A percentile compares a stretch with the other conserved stretches of the same genome.
These are phyloP conservation scores for Fusarium burgessii DNA, from an alignment of 2,329 filamentous ascomycete genomes.

Conservation along the genomic window DNA sequence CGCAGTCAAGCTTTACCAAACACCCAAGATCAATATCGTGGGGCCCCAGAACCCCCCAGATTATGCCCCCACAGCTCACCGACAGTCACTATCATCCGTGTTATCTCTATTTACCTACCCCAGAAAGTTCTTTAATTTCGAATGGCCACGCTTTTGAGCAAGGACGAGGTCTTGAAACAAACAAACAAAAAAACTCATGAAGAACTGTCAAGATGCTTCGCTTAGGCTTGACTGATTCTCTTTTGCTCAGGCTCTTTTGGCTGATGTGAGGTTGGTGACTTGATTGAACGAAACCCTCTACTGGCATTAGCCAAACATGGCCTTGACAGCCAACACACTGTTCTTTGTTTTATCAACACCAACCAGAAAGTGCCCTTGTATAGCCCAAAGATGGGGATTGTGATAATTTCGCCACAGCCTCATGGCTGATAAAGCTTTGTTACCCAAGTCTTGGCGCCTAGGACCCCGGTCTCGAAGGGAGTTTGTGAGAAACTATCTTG, in stretches of 20 bases:
- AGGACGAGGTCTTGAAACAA: neutral
- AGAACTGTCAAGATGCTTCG: neutral
- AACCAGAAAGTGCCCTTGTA: neutral
- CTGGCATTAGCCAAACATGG: neutral
- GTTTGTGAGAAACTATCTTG: neutral
- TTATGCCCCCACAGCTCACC: slow-evolving; percentile 40
- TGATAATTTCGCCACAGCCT: neutral
- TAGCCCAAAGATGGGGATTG: neutral
- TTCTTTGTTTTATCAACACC: slow-evolving; percentile 23
- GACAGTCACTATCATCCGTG: slow-evolving; percentile 29
- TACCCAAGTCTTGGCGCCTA: neutral
- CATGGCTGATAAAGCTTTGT: slow-evolving; percentile 20
- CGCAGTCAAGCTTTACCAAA: neutral
- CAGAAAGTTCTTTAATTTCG: neutral
- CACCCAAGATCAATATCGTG: slow-evolving; percentile 36
- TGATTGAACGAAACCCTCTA: neutral
- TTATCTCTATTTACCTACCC: slow-evolving; percentile 2
- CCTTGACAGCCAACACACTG: neutral
- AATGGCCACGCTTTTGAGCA: neutral
- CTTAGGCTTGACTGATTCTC: neutral
- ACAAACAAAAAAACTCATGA: too few relatives aligned
- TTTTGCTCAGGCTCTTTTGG: neutral
- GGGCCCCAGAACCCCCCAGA: slow-evolving; percentile 44
- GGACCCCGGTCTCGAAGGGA: neutral
- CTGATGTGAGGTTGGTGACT: neutral